Conservation (phyloP, 805 yeast species). For the Wickerhamomyces chaumierensis region DNA sequence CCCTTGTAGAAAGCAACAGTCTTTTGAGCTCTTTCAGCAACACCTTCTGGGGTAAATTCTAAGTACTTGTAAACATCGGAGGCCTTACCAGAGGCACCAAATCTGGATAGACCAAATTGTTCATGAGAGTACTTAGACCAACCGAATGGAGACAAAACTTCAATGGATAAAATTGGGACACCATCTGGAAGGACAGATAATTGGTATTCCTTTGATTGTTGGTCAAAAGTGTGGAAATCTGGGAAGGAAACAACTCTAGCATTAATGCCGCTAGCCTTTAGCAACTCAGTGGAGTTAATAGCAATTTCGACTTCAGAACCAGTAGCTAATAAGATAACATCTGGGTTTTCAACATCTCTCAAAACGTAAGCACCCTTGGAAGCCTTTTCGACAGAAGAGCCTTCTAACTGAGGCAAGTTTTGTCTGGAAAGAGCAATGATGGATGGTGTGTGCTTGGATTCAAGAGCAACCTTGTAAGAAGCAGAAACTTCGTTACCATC, state of each 20-base stretch:
- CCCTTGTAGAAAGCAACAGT: constrained; percentile 80
- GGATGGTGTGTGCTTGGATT: constrained; percentile 55
- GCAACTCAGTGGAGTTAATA: constrained; percentile 70
- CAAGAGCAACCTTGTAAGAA: constrained; percentile 60
- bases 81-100: constrained; percentile 95
- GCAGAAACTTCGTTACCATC: constrained; percentile 86
- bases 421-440: constrained; percentile 76
- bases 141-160: constrained; percentile 83
- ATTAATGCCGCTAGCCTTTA: constrained; percentile 52
- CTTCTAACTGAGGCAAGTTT: constrained; percentile 86
- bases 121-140: constrained; percentile 95
- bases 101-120: constrained; percentile 90
- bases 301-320: constrained; percentile 87
- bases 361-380: constrained; percentile 88
- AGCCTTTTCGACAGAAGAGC: constrained; percentile 87
- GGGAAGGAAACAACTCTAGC: constrained; percentile 87
- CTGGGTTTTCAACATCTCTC: constrained; percentile 46
- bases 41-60: constrained; percentile 87
- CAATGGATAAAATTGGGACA: constrained; percentile 85
- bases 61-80: constrained; percentile 71
- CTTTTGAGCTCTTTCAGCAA: constrained; percentile 76
- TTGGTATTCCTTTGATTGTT: constrained; percentile 71
- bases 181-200: constrained; percentile 89
- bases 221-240: constrained; percentile 82
- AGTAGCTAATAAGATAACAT: constrained; percentile 72